Evolutionary conservation across 75 land plant species (phyloP), one percentile per base, ranked within the genome.

Genomic region (Cryptomeria japonica): DNA sequence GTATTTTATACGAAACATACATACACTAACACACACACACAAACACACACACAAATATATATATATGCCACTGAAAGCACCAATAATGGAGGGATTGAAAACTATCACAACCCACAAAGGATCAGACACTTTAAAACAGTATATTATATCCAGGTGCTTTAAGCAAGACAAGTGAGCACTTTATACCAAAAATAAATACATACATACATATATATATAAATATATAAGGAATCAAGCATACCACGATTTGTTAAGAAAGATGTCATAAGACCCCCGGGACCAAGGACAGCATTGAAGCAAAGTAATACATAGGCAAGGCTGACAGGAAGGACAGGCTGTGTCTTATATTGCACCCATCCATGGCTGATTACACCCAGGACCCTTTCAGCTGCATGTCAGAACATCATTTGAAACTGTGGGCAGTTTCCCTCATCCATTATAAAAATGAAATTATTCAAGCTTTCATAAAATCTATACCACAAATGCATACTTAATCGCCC

Each of bases 181-280:
- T 36, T 46, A 39, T 61, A 70, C 28, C 19, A 58, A 39, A 87
- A n/a, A n/a, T n/a, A n/a, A n/a, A n/a, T n/a, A n/a, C n/a, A n/a
- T n/a, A n/a, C n/a, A n/a, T n/a, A n/a, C n/a, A n/a, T 55, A 89
- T 44, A 44, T 44, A 44, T 42, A 14, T 58, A 2, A 77, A 75
- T 34, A n/a, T 46, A 72, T 86, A 58, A 32, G 46, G 41, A 37
- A 64, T 58, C 86, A 34, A 22, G 28, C 89, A 31, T 94, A 97
- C 99, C 97, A 80, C 85, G 90, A 86, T 97, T 97, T 37, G 94
- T 93, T 75, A 98, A 89, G 86, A 93, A 97, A 85, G 99, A 91
- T 53, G 99, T 98, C 99, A 98, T 98, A 49, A 98, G 92, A 51
- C 99, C 93, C 78, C 99, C 99, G 76, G 99, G 99, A 82, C 95